These are phyloP conservation scores for Bipolaris oryzae DNA, from an alignment of 2,329 filamentous ascomycete species.

Conservation along the genomic window DNA sequence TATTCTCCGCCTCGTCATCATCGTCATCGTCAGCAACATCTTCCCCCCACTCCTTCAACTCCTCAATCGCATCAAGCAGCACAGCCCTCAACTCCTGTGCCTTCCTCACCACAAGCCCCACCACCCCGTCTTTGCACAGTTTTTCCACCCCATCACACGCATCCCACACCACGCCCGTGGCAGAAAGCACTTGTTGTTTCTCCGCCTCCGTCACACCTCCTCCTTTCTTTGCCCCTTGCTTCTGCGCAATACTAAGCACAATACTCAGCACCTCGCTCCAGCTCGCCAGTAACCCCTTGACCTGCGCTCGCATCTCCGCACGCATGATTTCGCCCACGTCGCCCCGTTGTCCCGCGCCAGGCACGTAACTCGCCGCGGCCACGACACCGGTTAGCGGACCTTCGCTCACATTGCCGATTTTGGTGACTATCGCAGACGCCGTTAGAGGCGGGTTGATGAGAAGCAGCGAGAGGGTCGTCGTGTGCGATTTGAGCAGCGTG, in stretches of 20 bases:
- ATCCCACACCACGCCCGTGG: slow-evolving; percentile 82
- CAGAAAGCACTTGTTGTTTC: slow-evolving; percentile 58
- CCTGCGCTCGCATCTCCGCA: slow-evolving; percentile 68
- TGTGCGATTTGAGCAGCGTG: slow-evolving; percentile 77
- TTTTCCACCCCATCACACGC: slow-evolving; percentile 75
- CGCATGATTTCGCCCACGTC: slow-evolving; percentile 58
- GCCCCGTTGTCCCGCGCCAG: slow-evolving; percentile 23
- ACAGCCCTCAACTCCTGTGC: slow-evolving; percentile 76
- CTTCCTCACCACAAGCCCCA: slow-evolving; percentile 71
- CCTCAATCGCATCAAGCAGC: slow-evolving; percentile 80
- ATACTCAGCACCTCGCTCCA: slow-evolving; percentile 65
- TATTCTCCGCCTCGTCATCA: slow-evolving; percentile 46
- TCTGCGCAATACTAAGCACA: slow-evolving; percentile 65
- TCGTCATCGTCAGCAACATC: slow-evolving; percentile 68
- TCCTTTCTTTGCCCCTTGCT: slow-evolving; percentile 25
- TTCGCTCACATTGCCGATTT: slow-evolving; percentile 73
- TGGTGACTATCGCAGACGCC: slow-evolving; percentile 71
- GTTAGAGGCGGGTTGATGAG: slow-evolving; percentile 88
- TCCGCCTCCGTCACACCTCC: slow-evolving; percentile 29
- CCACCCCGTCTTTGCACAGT: slow-evolving; percentile 70
- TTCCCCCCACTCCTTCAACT: slow-evolving; percentile 86
- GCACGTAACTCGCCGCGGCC: slow-evolving; percentile 55
- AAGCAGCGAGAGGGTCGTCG: slow-evolving; percentile 85
- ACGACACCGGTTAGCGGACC: slow-evolving; percentile 76
- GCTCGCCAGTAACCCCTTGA: slow-evolving; percentile 68